Percentiles rank a stretch among this genome's conserved stretches.
Evolutionary conservation across 805 yeast species (phyloP).

Genomic region (Pichia paraexigua): DNA sequence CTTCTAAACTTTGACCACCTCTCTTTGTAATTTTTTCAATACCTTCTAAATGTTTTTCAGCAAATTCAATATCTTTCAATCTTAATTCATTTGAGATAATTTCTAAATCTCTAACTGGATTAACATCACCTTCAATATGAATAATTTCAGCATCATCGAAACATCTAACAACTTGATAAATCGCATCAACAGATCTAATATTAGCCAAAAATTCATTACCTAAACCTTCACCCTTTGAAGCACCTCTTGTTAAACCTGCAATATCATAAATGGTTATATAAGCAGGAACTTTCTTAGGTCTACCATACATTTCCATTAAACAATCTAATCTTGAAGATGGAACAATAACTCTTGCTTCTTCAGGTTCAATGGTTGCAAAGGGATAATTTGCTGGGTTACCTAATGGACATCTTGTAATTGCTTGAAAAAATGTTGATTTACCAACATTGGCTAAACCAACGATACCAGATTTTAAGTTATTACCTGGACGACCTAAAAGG

Average conservation of each 20-base stretch:
- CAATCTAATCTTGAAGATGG: conserved; percentile 85
- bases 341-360: conserved; percentile 92
- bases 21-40: conserved; percentile 49
- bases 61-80: conserved; percentile 93
- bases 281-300: conserved; percentile 86
- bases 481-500: conserved; percentile 34
- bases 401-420: conserved; percentile 83
- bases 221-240: conserved; percentile 93
- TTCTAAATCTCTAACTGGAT: conserved; percentile 91
- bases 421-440: conserved; percentile 95
- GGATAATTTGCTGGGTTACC: conserved; percentile 99
- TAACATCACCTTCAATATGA: conserved; percentile 94
- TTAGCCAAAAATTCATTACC: conserved; percentile 97
- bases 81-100: conserved; percentile 88
- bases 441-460: conserved; percentile 96
- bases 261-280: conserved; percentile 89
- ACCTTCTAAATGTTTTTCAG: conserved; percentile 49
- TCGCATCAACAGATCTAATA: conserved; percentile 96
- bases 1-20: conserved; percentile 60
- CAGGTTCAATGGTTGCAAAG: conserved; percentile 96
- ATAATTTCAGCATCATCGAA: conserved; percentile 97
- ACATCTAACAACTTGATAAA: conserved; percentile 95
- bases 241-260: conserved; percentile 97
- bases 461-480: conserved; percentile 58
- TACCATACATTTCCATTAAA: conserved; percentile 64